Conservation (phyloP, 257 asterid species). For the Oldenlandia corymbosa region DNA sequence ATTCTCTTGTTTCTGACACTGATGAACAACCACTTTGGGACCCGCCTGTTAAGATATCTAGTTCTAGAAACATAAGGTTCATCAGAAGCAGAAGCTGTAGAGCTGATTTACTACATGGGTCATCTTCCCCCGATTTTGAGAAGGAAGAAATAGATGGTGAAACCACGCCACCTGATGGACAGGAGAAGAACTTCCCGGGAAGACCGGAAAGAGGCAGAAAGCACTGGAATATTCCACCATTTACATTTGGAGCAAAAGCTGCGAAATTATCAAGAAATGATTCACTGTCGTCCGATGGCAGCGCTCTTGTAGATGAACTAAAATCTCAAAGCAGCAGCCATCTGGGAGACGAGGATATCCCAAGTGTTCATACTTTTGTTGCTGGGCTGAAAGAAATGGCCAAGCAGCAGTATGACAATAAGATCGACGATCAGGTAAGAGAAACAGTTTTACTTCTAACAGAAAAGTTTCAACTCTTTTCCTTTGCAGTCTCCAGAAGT, state of each 20-base stretch:
- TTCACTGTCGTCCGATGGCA: constrained; percentile 59
- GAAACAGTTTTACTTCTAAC: not conserved
- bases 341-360: constrained; percentile 77
- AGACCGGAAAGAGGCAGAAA: constrained; percentile 67
- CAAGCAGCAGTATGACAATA: constrained; percentile 52
- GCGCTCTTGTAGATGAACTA: constrained; percentile 51
- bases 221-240: constrained; percentile 78
- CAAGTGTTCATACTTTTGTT: constrained; percentile 85
- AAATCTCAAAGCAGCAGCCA: constrained; percentile 32
- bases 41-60: constrained; percentile 30
- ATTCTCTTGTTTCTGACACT: constrained; percentile 42
- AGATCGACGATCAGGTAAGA: constrained; percentile 53
- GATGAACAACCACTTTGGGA: constrained; percentile 40
- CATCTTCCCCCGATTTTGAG: constrained; percentile 34
- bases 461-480: not conserved
- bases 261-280: constrained; percentile 43
- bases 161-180: constrained; percentile 68
- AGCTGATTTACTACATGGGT: constrained; percentile 39
- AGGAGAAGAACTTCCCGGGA: constrained; percentile 56
- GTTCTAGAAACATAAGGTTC: constrained; percentile 47
- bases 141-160: constrained; percentile 43
- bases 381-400: constrained; percentile 97
- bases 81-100: constrained; percentile 63
- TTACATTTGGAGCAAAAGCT: constrained; percentile 48
- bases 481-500: no score